Conservation (phyloP, 352 stramenopile genomes). For the Globisporangium splendens region DNA sequence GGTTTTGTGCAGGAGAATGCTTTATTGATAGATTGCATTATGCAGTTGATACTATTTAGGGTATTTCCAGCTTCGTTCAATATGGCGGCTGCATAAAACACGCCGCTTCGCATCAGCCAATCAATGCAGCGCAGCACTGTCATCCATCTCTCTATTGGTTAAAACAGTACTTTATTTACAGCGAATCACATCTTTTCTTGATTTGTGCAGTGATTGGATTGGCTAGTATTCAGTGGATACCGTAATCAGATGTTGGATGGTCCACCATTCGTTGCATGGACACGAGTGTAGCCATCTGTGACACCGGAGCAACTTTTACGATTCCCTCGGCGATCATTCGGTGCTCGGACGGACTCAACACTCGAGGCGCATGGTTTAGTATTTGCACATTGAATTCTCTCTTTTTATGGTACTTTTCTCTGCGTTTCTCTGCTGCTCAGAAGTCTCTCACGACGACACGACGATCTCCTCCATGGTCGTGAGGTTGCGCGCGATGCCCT, state of each 20-base stretch:
- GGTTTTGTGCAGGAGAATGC: no score
- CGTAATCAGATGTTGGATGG: not conserved
- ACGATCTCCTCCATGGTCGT: constrained; percentile 77
- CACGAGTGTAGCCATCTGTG: constrained; percentile 12
- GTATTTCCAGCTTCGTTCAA: no score
- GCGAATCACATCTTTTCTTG: not conserved
- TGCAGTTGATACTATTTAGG: no score
- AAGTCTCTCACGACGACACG: constrained; percentile 55
- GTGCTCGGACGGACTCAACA: not conserved
- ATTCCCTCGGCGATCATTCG: not conserved
- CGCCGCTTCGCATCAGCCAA: not conserved
- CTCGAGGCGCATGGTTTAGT: no score
- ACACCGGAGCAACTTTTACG: not conserved
- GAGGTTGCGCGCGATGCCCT: constrained; percentile 69
- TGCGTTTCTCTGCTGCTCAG: constrained; percentile 10
- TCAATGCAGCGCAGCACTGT: not conserved
- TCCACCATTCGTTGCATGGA: constrained; percentile 4
- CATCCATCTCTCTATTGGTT: not conserved
- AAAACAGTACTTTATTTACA: not conserved
- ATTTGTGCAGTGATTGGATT: not conserved
- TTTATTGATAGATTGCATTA: no score
- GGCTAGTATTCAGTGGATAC: not conserved
- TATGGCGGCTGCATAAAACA: no score
- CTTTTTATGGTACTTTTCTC: not conserved
- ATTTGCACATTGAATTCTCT: not conserved